Evolutionary conservation across 2,329 filamentous ascomycete genomes (phyloP).

Genomic region (Aspergillus tubingensis): DNA sequence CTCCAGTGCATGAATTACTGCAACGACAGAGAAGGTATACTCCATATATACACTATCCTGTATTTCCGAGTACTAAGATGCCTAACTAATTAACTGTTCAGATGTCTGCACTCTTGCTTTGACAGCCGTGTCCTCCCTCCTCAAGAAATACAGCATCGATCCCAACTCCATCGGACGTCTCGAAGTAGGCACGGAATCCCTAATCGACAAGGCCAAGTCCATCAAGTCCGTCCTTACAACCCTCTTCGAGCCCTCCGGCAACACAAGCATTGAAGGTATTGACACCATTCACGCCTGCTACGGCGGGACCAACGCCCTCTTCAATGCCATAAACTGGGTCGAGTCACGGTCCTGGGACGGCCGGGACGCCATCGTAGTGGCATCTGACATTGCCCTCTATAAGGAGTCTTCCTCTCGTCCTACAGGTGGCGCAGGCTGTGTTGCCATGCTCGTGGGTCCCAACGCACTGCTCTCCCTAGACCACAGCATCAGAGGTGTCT

Average conservation of each 20-base stretch:
- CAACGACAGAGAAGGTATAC: constrained; percentile 79
- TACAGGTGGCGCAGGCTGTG: constrained; percentile 76
- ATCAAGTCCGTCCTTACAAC: constrained; percentile 88
- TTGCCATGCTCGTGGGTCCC: constrained; percentile 77
- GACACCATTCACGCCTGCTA: constrained; percentile 86
- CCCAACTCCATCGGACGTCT: constrained; percentile 74
- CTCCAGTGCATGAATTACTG: constrained; percentile 93
- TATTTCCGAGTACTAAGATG: too few species aligned
- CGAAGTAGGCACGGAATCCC: constrained; percentile 82
- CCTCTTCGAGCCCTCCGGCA: constrained; percentile 69
- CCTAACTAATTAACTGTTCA: constrained; percentile 45
- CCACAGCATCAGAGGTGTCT: constrained; percentile 74
- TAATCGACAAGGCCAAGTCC: constrained; percentile 87
- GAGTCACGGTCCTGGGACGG: constrained; percentile 87
- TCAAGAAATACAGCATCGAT: constrained; percentile 82
- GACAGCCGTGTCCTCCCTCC: constrained; percentile 73
- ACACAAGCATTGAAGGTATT: constrained; percentile 80
- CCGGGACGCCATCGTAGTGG: constrained; percentile 75
- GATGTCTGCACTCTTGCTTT: constrained; percentile 87
- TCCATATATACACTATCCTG: neutral
- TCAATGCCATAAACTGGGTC: constrained; percentile 82
- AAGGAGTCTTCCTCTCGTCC: constrained; percentile 80
- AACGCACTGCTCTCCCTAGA: constrained; percentile 75
- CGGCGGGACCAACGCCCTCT: constrained; percentile 79
- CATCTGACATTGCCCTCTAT: constrained; percentile 82